Conservation (phyloP, 1,284 basidiomycete species). For the Leccinum subrobustum region DNA sequence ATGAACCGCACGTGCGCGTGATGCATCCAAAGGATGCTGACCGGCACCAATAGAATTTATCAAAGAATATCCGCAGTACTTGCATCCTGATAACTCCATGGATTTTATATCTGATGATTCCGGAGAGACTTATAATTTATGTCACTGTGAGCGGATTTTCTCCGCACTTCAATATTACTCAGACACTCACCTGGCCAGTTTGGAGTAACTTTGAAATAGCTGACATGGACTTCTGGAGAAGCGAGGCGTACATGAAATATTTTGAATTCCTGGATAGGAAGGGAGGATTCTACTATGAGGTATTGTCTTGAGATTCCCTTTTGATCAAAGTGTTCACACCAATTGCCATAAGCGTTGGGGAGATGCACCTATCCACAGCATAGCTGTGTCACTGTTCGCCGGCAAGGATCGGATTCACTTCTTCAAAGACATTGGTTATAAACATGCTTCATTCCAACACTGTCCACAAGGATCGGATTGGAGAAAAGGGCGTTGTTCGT, state of each 20-base stretch:
- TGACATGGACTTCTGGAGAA: conserved; percentile 78
- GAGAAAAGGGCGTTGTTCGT: conserved; percentile 48
- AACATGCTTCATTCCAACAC: conserved; percentile 59
- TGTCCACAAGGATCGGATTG: conserved; percentile 56
- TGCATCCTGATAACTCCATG: conserved; percentile 72
- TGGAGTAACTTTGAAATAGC: conserved; percentile 90
- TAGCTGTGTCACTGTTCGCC: conserved; percentile 75
- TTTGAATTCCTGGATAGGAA: conserved; percentile 76
- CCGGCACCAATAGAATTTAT: conserved; percentile 57
- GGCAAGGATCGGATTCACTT: conserved; percentile 73
- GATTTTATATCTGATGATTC: conserved; percentile 73
- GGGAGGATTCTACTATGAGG: conserved; percentile 88
- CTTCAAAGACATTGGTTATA: conserved; percentile 58
- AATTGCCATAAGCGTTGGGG: conserved; percentile 67
- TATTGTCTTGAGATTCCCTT: conserved; percentile 25
- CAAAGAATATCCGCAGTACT: conserved; percentile 59
- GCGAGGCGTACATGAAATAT: conserved; percentile 73
- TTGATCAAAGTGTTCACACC: conserved; percentile 1
- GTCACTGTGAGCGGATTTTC: conserved; percentile 62
- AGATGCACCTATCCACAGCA: conserved; percentile 85
- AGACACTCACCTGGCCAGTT: conserved; percentile 38
- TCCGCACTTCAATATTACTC: not conserved
- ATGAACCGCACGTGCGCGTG: not conserved
- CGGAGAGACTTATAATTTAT: conserved; percentile 73
- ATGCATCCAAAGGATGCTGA: not conserved